A percentile compares a stretch with the other conserved stretches of the same genome.
phyloP scores from a whole-genome alignment of 345 rosid species.

The Arabis hirsuta region DNA sequence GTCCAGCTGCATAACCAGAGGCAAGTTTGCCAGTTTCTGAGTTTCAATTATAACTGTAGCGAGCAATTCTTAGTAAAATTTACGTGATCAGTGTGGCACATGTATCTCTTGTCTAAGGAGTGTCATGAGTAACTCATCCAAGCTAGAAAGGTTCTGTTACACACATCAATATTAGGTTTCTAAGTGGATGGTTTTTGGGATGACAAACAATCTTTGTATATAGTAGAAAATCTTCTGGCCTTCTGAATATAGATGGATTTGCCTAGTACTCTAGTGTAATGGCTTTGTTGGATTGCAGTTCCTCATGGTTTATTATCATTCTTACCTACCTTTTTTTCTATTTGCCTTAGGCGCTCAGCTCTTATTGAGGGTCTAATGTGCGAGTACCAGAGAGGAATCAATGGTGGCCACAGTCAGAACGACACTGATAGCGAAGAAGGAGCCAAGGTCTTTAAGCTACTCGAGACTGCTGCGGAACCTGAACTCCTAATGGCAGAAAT shows the following conservation, averaged over 20 bases:
- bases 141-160: conserved; percentile 20
- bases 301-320: conserved; percentile 24
- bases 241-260: conserved; percentile 17
- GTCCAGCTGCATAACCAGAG: conserved; percentile 55
- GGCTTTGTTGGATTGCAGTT: conserved; percentile 11
- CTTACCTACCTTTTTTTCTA: conserved; percentile 15
- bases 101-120: conserved; percentile 21
- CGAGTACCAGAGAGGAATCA: conserved; percentile 58
- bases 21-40: conserved; percentile 25
- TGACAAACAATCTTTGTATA: conserved; percentile 12
- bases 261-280: conserved; percentile 17
- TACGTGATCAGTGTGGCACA: conserved; percentile 19
- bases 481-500: conserved; percentile 94
- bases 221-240: conserved; percentile 16
- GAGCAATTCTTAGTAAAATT: conserved; percentile 22
- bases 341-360: conserved; percentile 63
- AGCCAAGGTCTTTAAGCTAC: conserved; percentile 69
- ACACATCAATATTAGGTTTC: not conserved
- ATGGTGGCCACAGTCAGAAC: conserved; percentile 48
- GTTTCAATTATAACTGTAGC: conserved; percentile 9
- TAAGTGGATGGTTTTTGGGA: conserved; percentile 1
- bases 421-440: conserved; percentile 84
- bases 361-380: conserved; percentile 71
- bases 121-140: conserved; percentile 24
- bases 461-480: conserved; percentile 89